Percentiles rank a stretch among this genome's conserved stretches.
phyloP scores from a whole-genome alignment of 2,329 filamentous ascomycete species.

The Ophiostoma himal-ulmi region DNA sequence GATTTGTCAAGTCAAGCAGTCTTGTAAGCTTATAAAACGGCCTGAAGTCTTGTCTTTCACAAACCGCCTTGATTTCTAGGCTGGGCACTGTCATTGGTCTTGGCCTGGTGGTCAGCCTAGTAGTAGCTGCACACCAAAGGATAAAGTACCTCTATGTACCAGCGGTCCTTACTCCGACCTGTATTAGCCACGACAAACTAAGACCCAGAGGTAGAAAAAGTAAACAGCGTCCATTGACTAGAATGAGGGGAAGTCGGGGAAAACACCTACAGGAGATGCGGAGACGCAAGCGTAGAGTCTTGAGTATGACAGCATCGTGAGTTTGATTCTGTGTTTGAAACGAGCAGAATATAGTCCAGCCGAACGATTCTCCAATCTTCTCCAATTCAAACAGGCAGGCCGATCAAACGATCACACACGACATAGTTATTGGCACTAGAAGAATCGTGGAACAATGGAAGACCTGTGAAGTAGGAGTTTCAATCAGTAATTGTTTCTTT shows the following conservation, averaged over 20 bases:
- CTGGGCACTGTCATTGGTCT: neutral
- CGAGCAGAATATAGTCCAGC: neutral
- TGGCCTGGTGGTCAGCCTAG: neutral
- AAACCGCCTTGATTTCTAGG: neutral
- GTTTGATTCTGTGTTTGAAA: neutral
- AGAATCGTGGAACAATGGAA: neutral
- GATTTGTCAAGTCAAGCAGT: neutral
- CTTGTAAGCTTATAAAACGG: neutral
- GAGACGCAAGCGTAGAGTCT: neutral
- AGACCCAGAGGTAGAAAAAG: neutral
- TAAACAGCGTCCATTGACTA: neutral
- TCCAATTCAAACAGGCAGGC: neutral
- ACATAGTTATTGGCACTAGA: neutral
- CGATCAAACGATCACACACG: neutral
- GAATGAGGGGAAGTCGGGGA: slow-evolving; percentile 6
- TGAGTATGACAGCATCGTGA: neutral
- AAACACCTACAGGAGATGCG: neutral
- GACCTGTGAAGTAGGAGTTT: neutral
- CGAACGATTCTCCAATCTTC: neutral
- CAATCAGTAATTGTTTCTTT: neutral
- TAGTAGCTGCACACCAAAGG: neutral
- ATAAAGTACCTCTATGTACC: neutral
- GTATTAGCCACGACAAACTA: neutral
- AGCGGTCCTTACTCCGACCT: neutral
- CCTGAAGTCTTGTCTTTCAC: neutral